These are phyloP conservation scores for Exidia glandulosa DNA, from an alignment of 768 basidiomycete species.

Conservation along the genomic window DNA sequence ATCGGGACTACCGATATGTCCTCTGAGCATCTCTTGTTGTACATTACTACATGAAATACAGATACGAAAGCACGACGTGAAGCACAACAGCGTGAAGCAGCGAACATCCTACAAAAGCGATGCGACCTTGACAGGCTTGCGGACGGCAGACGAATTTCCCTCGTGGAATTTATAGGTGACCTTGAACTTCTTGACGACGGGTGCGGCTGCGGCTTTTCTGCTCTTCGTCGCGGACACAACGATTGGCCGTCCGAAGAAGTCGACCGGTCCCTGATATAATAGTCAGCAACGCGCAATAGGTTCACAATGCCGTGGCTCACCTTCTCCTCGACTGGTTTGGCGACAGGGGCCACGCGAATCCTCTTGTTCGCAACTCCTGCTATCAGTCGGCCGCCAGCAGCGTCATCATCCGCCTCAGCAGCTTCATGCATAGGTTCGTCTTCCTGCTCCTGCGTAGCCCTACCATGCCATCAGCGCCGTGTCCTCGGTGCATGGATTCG, in stretches of 20 bases:
- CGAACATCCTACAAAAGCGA: conserved; percentile 43
- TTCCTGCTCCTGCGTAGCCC: conserved; percentile 9
- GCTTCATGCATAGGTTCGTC: conserved; percentile 1
- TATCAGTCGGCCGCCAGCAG: neutral
- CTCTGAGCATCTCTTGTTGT: conserved; percentile 22
- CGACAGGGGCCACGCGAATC: neutral
- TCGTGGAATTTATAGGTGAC: conserved; percentile 75
- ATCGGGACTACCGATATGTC: conserved; percentile 64
- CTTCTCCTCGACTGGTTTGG: neutral
- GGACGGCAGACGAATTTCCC: conserved; percentile 88
- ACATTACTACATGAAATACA: neutral
- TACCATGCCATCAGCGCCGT: neutral
- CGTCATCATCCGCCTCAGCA: neutral
- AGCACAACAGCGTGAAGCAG: neutral
- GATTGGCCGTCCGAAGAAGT: conserved; percentile 91
- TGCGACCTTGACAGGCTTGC: conserved; percentile 73
- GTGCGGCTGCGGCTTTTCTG: conserved; percentile 22
- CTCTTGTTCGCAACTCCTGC: neutral
- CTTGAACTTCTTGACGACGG: conserved; percentile 37
- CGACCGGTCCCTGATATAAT: conserved; percentile 58
- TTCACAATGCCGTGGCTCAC: neutral
- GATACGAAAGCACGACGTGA: neutral
- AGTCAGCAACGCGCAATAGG: neutral
- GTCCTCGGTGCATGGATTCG: too few species aligned
- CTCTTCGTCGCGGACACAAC: conserved; percentile 22